Conservation (phyloP, 371 early-diverging fungal species). For the Zopfochytrium polystomum region DNA sequence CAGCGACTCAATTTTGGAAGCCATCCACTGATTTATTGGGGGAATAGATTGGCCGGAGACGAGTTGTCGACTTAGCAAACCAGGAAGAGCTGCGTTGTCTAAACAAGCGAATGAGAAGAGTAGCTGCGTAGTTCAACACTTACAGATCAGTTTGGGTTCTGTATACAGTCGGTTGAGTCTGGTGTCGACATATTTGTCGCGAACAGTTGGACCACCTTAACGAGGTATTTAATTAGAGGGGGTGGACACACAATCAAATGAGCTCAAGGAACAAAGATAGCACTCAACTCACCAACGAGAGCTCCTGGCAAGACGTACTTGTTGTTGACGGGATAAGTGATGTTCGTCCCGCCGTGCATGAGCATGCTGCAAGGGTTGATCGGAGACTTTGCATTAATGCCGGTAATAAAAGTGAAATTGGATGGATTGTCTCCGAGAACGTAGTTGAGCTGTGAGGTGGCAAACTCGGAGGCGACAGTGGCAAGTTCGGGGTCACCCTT, state of each 20-base stretch:
- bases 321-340: neutral
- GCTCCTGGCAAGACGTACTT: no score
- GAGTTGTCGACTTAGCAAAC: neutral
- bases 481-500: no score
- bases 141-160: neutral
- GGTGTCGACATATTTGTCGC: no score
- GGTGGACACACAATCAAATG: neutral
- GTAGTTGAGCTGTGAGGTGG: neutral
- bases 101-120: no score
- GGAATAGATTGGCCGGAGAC: neutral
- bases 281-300: neutral
- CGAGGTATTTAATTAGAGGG: neutral
- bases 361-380: neutral
- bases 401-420: neutral
- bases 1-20: neutral
- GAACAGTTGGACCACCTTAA: no score
- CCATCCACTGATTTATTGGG: neutral
- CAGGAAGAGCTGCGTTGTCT: constrained; percentile 1
- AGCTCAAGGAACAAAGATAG: neutral
- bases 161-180: no score
- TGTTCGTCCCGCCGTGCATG: neutral
- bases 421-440: constrained; percentile 1
- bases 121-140: neutral
- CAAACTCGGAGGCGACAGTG: neutral
- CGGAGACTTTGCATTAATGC: neutral